Base-by-base conservation (phyloP, 169 alveolate species). In the Cryptosporidium tyzzeri region DNA sequence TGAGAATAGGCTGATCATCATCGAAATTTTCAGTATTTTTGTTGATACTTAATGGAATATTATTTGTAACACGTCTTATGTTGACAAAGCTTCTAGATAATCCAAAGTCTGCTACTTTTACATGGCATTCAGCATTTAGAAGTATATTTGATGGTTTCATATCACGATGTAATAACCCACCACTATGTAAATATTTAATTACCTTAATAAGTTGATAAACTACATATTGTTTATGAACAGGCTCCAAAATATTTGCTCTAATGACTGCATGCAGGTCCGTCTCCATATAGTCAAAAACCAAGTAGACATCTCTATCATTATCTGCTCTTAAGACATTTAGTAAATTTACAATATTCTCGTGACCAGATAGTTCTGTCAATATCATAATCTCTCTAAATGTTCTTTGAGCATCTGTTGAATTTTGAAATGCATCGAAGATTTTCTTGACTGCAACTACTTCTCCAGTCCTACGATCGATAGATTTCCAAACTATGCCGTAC, bases 401-500 rank as follows among this genome's bases (percentile, higher is more conserved):
- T 61, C 99, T 93, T 91, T 98, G 99, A 6, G 99, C 99, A 93
- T 98, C 99, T 18, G 99, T 98, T 39, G 99, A 97, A 89, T 98
- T 98, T 85, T 98, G 96, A 92, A 98, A 98, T 18, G 99, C 99
- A 92, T 98, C 99, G 93, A 97, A 98, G 55, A 97, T 96, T 91
- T 98, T 99, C 95, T 99, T 99, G 80, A 99, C 94, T 23, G 99
- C 99, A 1, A 99, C 99, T 18, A 96, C 95, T 84, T 98, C 99
- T 59, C 96, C 94, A 44, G 99, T 97, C 68, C 96, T 95, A 80
- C 94, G 96, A 91, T 98, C 99, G 45, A 94, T 96, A 31, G 99
- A 98, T 94, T 98, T 98, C 99, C 99, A 98, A 3, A 98, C 99
- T 37, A 98, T 96, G 16, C 99, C 99, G 92, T 98, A 98, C 6